Conservation (phyloP, 768 basidiomycete species). For the Leccinum broughii region DNA sequence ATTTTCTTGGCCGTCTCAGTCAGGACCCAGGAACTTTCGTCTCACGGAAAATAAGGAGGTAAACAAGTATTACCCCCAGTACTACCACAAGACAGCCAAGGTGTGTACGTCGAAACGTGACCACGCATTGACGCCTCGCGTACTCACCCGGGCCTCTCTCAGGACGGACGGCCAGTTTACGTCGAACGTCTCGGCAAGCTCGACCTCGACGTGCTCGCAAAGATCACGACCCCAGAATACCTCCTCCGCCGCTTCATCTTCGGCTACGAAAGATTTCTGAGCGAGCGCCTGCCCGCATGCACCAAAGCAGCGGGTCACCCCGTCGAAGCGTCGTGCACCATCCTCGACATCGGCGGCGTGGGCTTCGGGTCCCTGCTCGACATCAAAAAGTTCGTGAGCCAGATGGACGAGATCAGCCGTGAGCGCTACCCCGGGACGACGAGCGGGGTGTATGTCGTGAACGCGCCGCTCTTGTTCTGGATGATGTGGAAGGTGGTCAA, state of each 20-base stretch:
- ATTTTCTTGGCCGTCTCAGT: neutral
- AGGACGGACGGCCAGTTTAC: conserved; percentile 96
- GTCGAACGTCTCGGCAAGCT: conserved; percentile 90
- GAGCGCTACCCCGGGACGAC: conserved; percentile 91
- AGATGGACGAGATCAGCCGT: conserved; percentile 78
- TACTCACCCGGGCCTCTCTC: neutral
- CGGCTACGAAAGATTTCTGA: conserved; percentile 91
- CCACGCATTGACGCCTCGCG: neutral
- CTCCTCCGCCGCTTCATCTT: conserved; percentile 84
- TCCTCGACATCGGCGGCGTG: conserved; percentile 83
- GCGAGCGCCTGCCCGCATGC: conserved; percentile 79
- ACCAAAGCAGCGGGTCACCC: conserved; percentile 72
- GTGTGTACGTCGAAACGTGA: conserved; percentile 36
- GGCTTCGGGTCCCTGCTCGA: conserved; percentile 77
- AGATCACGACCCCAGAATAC: conserved; percentile 80
- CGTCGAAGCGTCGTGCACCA: conserved; percentile 96
- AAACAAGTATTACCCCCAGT: conserved; percentile 93
- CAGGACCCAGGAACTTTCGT: conserved; percentile 64
- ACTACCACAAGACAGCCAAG: conserved; percentile 94
- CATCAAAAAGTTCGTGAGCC: conserved; percentile 88
- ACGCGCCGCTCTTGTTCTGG: conserved; percentile 90
- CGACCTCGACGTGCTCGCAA: conserved; percentile 81
- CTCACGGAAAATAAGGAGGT: conserved; percentile 83
- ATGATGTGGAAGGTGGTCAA: conserved; percentile 88
- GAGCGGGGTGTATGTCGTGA: conserved; percentile 99